Evolutionary conservation across 1,139 yeast genomes (phyloP), one percentile per base, ranked within the genome.

Genomic region (Neolecta irregularis): DNA sequence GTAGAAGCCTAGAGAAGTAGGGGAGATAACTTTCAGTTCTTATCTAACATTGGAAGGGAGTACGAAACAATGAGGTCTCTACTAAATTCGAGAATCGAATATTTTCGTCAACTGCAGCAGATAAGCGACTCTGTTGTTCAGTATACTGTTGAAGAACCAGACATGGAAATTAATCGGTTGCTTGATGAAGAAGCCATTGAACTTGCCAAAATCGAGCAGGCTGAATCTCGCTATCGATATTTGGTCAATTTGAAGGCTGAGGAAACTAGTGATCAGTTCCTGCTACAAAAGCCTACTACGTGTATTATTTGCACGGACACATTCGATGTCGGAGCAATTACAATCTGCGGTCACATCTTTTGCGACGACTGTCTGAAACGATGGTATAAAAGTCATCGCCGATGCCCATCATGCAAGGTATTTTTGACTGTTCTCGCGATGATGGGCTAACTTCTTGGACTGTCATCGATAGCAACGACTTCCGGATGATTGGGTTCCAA

Each of bases 371-470:
- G 96, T 53, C 60, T 83, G 25, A 63, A 57, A 11, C 72, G 66
- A 39, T 88, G 98, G 96, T 52, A 76, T 39, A 59, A 56, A 9
- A 60, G 60, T 15, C 65, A 65, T 26, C 52, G 54, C 5, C 53
- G 60, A 1, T 85, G 96, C 53, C 96, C 96, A 0, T 62, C 81
- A 49, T 85, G 96, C 54, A 79, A 80, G 1, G 55, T 75, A 23
- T 53, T 54, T 11, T 43, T 49, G 12, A 55, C 58, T 57, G 59
- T 44, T n/a, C n/a, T n/a, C n/a, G n/a, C n/a, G n/a, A n/a, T n/a
- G n/a, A n/a, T n/a, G n/a, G n/a, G n/a, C n/a, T n/a, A n/a, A n/a
- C n/a, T n/a, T n/a, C n/a, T n/a, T n/a, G n/a, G n/a, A n/a, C n/a
- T n/a, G n/a, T n/a, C n/a, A n/a, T n/a, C n/a, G n/a, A n/a, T n/a